Evolutionary conservation across 345 rosid species (phyloP).

Genomic region (Populus nigra): DNA sequence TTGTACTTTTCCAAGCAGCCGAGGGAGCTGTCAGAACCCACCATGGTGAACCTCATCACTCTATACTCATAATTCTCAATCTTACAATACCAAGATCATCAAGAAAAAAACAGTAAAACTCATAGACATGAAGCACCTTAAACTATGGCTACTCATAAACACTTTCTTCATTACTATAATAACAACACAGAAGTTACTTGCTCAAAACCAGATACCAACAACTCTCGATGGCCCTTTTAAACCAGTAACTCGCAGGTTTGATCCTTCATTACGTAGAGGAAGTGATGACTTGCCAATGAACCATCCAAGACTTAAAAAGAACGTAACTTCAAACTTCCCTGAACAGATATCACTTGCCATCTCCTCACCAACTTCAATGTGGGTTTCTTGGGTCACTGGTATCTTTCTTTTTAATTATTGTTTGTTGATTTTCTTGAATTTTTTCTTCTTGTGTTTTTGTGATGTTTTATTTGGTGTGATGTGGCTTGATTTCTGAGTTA

Average conservation of each 20-base stretch:
- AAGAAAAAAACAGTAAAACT: too few relatives aligned
- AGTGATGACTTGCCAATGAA: conserved; percentile 74
- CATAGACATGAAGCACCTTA: neutral
- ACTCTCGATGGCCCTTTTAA: conserved; percentile 75
- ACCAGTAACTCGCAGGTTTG: conserved; percentile 62
- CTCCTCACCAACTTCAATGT: conserved; percentile 70
- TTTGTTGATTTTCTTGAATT: neutral
- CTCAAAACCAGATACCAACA: conserved; percentile 44
- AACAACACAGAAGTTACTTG: neutral
- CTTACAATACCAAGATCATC: neutral
- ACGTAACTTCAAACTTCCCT: conserved; percentile 49
- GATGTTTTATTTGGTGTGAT: neutral
- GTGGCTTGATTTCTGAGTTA: neutral
- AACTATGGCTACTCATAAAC: neutral
- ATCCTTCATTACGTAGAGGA: conserved; percentile 70
- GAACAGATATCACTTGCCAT: conserved; percentile 74
- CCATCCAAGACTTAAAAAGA: conserved; percentile 64
- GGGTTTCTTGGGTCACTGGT: conserved; percentile 96
- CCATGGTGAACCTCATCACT: too few relatives aligned
- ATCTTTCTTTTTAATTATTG: conserved; percentile 4
- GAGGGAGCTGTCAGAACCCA: too few relatives aligned
- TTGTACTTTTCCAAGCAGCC: too few relatives aligned
- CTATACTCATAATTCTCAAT: too few relatives aligned
- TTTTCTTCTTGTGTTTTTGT: neutral
- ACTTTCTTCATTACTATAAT: conserved; percentile 15